Conservation (phyloP, 1,284 basidiomycete species). For the Wallemia hederae region DNA sequence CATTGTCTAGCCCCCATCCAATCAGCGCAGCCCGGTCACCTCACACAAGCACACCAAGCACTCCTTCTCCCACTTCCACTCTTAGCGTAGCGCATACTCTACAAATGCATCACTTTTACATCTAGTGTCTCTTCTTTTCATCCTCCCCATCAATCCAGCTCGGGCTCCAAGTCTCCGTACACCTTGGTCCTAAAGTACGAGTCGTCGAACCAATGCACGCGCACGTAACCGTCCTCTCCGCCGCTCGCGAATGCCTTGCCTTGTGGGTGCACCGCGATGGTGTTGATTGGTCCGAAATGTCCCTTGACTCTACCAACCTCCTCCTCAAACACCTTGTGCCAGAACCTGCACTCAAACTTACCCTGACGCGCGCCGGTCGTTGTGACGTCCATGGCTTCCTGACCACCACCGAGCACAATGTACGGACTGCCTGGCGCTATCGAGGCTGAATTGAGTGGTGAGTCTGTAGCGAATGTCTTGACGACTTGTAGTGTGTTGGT, state of each 20-base stretch:
- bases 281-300: conserved; percentile 87
- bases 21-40: no score
- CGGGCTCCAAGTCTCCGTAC: conserved; percentile 62
- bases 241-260: conserved; percentile 78
- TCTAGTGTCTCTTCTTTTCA: background rate
- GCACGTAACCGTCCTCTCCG: conserved; percentile 83
- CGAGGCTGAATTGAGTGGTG: conserved; percentile 79
- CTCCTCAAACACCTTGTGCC: conserved; percentile 95
- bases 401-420: conserved; percentile 78
- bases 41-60: no score
- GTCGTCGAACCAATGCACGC: conserved; percentile 30
- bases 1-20: background rate
- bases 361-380: conserved; percentile 78
- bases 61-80: no score
- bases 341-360: conserved; percentile 94
- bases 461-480: conserved; percentile 80
- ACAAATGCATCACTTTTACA: no score
- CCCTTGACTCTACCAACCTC: conserved; percentile 90
- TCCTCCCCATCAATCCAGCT: conserved; percentile 13
- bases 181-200: conserved; percentile 12
- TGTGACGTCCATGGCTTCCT: conserved; percentile 93
- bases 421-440: conserved; percentile 30
- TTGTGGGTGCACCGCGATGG: conserved; percentile 75
- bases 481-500: conserved; percentile 62
- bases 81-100: no score